Base-by-base conservation (phyloP, 495 filamentous ascomycete genomes). In the Chaetomium tenue region DNA sequence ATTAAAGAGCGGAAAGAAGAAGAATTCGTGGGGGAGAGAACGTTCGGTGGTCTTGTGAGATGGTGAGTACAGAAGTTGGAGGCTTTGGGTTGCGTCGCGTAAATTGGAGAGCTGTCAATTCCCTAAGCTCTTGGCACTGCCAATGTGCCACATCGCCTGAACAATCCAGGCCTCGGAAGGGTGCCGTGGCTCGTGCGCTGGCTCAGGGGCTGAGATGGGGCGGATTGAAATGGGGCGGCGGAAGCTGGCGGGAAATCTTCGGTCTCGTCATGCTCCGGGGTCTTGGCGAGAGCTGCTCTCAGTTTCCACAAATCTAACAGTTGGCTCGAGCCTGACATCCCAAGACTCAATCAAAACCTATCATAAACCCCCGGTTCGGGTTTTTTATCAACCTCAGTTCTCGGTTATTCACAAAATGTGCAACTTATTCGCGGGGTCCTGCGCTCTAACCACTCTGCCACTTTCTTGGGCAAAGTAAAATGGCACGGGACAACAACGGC, bases 121-220 rank as follows among this genome's bases (percentile, higher is more conserved):
- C 53, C 11, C 58, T 52, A 25, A 20, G 15, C n/a, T 12, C 52
- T 47, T 63, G 40, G 61, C 60, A 30, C 52, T 51, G 47, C 62
- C 63, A 42, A 68, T 65, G 62, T 68, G 66, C 66, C 66, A 68
- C 66, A 64, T 68, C 66, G 66, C 66, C 66, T 68, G 26, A 68
- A 63, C 46, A 50, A 23, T 63, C 60, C 44, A 42, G n/a, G 28
- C 47, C 61, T 51, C 13, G 47, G 42, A 47, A 7, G 2, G 22
- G 5, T 22, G 0, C 8, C 3, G 60, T 67, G 66, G 66, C 51
- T 61, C 51, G 63, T 65, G 66, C 66, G 46, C n/a, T 25, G 20
- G 52, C 28, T 61, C 25, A 55, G 63, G 55, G 26, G 63, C 63
- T 60, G 56, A 60, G 12, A 42, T 67, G 61, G 40, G 42, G 64